Evolutionary conservation across 2,329 filamentous ascomycete genomes (phyloP).

Genomic region (Purpureocillium takamizusanense): DNA sequence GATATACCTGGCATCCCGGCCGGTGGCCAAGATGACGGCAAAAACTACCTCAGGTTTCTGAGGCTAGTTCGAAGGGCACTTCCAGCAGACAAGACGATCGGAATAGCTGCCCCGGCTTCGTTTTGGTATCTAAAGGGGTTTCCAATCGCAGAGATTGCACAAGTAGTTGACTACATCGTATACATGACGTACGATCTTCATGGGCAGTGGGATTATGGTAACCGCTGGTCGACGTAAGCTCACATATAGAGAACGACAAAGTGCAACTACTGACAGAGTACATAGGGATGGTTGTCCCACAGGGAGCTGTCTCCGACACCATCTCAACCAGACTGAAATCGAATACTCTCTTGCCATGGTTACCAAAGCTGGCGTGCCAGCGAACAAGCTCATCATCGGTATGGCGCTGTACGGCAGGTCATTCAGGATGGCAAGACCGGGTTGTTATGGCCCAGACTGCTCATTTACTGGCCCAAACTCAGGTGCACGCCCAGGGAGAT

Average conservation of each 20-base stretch:
- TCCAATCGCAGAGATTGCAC: conserved; percentile 17
- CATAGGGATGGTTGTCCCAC: conserved; percentile 8
- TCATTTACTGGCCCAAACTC: conserved; percentile 15
- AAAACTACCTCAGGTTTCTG: conserved; percentile 10
- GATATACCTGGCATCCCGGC: conserved; percentile 19
- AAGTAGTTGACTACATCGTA: conserved; percentile 22
- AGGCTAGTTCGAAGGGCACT: conserved; percentile 3
- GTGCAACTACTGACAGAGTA: not conserved
- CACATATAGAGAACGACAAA: too few relatives aligned
- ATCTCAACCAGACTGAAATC: conserved; percentile 27
- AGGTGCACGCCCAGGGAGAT: conserved; percentile 13
- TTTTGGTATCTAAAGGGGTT: conserved; percentile 24
- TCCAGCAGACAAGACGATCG: conserved; percentile 14
- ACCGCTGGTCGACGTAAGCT: conserved; percentile 11
- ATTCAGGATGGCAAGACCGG: conserved; percentile 20
- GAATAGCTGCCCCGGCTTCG: conserved; percentile 20
- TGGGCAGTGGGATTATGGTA: conserved; percentile 21
- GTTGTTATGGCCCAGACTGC: conserved; percentile 18
- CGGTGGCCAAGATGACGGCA: conserved; percentile 8
- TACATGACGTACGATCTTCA: conserved; percentile 26
- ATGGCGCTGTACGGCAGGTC: conserved; percentile 20
- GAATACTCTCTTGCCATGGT: conserved; percentile 20
- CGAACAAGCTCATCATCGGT: conserved; percentile 21
- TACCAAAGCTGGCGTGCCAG: conserved; percentile 20
- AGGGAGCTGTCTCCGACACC: conserved; percentile 24